Evolutionary conservation across 371 early-diverging fungal genomes (phyloP).

Genomic region (Rhizopus sp.): DNA sequence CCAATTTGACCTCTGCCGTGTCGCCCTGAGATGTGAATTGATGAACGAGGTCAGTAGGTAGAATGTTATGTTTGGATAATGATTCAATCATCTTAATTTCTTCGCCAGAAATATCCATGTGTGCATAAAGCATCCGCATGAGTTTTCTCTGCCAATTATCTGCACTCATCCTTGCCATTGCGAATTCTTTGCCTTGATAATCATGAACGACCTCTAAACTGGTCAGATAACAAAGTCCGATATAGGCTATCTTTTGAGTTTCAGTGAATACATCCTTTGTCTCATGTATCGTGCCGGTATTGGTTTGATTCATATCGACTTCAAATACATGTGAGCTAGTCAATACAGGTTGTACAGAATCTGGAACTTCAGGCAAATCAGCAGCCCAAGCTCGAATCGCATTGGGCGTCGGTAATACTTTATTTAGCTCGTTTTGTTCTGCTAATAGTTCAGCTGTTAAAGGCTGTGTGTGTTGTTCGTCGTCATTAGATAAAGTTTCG

Average conservation of each 20-base stretch:
- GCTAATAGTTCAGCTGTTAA: conserved; percentile 39
- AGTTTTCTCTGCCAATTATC: conserved; percentile 65
- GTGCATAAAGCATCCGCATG: conserved; percentile 59
- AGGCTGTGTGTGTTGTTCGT: conserved; percentile 10
- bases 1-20: conserved; percentile 52
- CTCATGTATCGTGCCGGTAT: conserved; percentile 34
- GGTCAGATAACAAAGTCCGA: conserved; percentile 72
- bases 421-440: conserved; percentile 35
- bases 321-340: conserved; percentile 43
- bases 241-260: conserved; percentile 87
- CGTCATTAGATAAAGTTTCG: neutral
- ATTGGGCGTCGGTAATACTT: conserved; percentile 26
- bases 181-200: conserved; percentile 54
- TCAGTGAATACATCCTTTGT: conserved; percentile 71
- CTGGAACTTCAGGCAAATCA: conserved; percentile 41
- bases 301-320: conserved; percentile 13
- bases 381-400: conserved; percentile 49
- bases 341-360: conserved; percentile 29
- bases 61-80: conserved; percentile 68
- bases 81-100: conserved; percentile 80
- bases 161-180: conserved; percentile 64
- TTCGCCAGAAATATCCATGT: conserved; percentile 58
- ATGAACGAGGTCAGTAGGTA: conserved; percentile 64
- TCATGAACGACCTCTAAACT: conserved; percentile 65
- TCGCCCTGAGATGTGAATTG: conserved; percentile 70